Conservation (phyloP, 805 yeast species). For the Schwanniomyces occidentalis region DNA sequence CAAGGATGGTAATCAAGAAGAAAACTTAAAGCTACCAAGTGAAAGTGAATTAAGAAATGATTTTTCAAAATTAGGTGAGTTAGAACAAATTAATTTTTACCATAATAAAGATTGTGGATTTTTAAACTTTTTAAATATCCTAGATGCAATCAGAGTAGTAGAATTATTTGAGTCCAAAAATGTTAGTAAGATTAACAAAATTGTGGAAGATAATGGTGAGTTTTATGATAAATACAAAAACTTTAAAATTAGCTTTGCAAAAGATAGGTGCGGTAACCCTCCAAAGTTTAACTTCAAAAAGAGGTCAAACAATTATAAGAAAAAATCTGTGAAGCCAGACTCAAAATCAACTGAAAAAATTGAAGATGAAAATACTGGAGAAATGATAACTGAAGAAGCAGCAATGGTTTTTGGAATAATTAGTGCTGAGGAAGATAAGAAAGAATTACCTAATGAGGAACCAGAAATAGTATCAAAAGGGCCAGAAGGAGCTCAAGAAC, state of each 20-base stretch:
- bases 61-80: conserved; percentile 63
- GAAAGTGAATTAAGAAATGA: conserved; percentile 57
- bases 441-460: conserved; percentile 6
- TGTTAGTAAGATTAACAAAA: conserved; percentile 33
- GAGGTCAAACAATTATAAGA: conserved; percentile 21
- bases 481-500: conserved; percentile 9
- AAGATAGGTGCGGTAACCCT: conserved; percentile 79
- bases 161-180: conserved; percentile 49
- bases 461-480: background rate
- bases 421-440: conserved; percentile 15
- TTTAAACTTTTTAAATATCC: conserved; percentile 65
- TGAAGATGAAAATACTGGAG: conserved; percentile 7
- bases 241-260: conserved; percentile 67
- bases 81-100: conserved; percentile 75
- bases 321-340: conserved; percentile 3
- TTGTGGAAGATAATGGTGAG: conserved; percentile 34
- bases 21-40: conserved; percentile 26
- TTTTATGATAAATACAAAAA: conserved; percentile 47
- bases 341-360: conserved; percentile 1
- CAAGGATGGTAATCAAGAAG: conserved; percentile 16
- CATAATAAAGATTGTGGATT: conserved; percentile 74
- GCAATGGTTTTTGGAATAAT: conserved; percentile 48
- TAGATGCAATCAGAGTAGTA: conserved; percentile 63
- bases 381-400: conserved; percentile 38
- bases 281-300: conserved; percentile 53